A percentile compares a stretch with the other conserved stretches of the same genome.
These are phyloP conservation scores for Nigrograna mackinnonii DNA, from an alignment of 2,329 filamentous ascomycete genomes.

Conservation along the genomic window DNA sequence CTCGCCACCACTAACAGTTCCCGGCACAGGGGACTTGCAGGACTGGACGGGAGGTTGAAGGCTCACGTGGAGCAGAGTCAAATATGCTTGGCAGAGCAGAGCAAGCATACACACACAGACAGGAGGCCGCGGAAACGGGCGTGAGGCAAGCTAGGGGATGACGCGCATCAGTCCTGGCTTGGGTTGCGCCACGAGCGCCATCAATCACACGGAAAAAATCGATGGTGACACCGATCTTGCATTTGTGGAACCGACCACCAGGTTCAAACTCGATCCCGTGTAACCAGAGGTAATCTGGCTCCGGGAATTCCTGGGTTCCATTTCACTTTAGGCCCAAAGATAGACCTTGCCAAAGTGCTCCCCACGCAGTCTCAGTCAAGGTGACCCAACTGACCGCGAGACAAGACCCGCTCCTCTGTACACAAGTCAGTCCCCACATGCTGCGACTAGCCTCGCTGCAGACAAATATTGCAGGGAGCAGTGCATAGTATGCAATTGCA, in stretches of 20 bases:
- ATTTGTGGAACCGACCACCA: constrained; percentile 40
- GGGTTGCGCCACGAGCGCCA: constrained; percentile 35
- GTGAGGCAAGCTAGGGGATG: constrained; percentile 24
- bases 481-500: too few relatives aligned
- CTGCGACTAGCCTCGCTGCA: too few relatives aligned
- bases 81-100: constrained; percentile 21
- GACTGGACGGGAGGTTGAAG: neutral
- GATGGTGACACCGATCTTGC: constrained; percentile 40
- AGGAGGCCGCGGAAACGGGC: constrained; percentile 21
- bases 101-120: constrained; percentile 12
- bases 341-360: constrained; percentile 9
- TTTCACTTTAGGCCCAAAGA: constrained; percentile 13
- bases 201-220: constrained; percentile 24
- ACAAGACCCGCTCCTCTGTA: too few relatives aligned
- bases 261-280: constrained; percentile 37
- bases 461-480: too few relatives aligned
- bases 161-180: constrained; percentile 33
- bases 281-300: constrained; percentile 25
- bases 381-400: too few relatives aligned
- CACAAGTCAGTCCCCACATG: too few relatives aligned
- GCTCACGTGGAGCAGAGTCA: constrained; percentile 34
- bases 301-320: constrained; percentile 13
- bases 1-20: too few relatives aligned
- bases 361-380: too few relatives aligned
- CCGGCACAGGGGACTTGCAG: neutral